Evolutionary conservation across 306 rosid genomes (phyloP).

Genomic region (Betula pendula): DNA sequence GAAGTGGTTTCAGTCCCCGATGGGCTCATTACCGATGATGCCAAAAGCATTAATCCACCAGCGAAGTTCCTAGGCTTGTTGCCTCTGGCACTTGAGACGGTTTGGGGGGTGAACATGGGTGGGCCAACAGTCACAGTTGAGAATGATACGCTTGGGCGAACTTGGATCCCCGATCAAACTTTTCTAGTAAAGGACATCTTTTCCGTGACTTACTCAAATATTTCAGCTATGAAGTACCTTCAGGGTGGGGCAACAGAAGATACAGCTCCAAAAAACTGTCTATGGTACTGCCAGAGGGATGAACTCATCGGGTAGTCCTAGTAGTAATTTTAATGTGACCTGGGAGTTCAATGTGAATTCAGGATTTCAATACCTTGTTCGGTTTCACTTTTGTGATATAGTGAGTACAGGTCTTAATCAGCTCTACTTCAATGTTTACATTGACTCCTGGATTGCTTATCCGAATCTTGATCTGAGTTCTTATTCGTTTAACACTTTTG

Average conservation of each 20-base stretch:
- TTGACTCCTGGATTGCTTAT: constrained; percentile 49
- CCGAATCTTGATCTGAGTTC: constrained; percentile 54
- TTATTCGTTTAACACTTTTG: constrained; percentile 29
- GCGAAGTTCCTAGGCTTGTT: constrained; percentile 45
- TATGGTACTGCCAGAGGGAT: constrained; percentile 74
- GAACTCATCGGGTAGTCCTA: constrained; percentile 43
- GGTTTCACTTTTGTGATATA: constrained; percentile 86
- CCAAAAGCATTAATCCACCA: constrained; percentile 24
- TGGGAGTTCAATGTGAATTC: constrained; percentile 77
- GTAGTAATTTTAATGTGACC: constrained; percentile 50
- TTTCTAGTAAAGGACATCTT: constrained; percentile 44
- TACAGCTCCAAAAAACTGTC: constrained; percentile 59
- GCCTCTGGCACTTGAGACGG: constrained; percentile 64
- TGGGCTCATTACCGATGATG: constrained; percentile 52
- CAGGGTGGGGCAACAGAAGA: constrained; percentile 50
- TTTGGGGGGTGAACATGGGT: constrained; percentile 89
- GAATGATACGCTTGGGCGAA: constrained; percentile 67
- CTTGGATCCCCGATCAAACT: constrained; percentile 65
- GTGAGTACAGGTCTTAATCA: constrained; percentile 50
- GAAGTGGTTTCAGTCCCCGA: constrained; percentile 82
- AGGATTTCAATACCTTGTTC: constrained; percentile 74
- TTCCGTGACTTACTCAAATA: constrained; percentile 45
- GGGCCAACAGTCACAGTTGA: constrained; percentile 59
- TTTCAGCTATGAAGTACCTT: constrained; percentile 51
- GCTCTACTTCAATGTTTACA: constrained; percentile 77